Conservation (phyloP, 2,329 filamentous ascomycete species). For the Colletotrichum paranaense region DNA sequence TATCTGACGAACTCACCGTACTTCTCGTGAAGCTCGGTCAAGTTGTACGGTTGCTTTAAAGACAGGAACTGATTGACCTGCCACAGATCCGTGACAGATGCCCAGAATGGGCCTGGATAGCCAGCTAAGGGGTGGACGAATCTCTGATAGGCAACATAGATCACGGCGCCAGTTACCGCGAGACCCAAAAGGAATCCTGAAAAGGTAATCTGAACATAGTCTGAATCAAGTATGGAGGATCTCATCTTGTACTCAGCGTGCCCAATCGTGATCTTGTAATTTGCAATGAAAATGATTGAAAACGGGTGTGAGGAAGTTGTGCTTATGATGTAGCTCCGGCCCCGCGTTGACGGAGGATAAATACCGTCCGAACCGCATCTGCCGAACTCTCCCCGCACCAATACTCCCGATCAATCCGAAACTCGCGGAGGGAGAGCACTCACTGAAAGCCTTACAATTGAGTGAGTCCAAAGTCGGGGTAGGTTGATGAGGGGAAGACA, state of each 20-base stretch:
- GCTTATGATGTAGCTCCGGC: background rate
- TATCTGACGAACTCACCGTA: slow-evolving; percentile 22
- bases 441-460: background rate
- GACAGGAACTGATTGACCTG: slow-evolving; percentile 24
- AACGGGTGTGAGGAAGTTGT: background rate
- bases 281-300: background rate
- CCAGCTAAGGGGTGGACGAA: slow-evolving; percentile 13
- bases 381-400: background rate
- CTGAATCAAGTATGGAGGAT: background rate
- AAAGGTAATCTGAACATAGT: background rate
- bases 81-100: slow-evolving; percentile 19
- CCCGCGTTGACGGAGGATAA: background rate
- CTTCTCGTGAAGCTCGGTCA: slow-evolving; percentile 9
- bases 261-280: background rate
- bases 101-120: slow-evolving; percentile 18
- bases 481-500: background rate
- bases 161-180: background rate
- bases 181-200: background rate
- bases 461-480: background rate
- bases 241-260: background rate
- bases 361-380: background rate
- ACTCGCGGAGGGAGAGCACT: background rate
- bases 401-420: background rate
- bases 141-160: slow-evolving; percentile 19
- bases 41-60: slow-evolving; percentile 17